Evolutionary conservation across 1,284 basidiomycete genomes (phyloP), one percentile per base, ranked within the genome.

Genomic region (Puccinia coronata): DNA sequence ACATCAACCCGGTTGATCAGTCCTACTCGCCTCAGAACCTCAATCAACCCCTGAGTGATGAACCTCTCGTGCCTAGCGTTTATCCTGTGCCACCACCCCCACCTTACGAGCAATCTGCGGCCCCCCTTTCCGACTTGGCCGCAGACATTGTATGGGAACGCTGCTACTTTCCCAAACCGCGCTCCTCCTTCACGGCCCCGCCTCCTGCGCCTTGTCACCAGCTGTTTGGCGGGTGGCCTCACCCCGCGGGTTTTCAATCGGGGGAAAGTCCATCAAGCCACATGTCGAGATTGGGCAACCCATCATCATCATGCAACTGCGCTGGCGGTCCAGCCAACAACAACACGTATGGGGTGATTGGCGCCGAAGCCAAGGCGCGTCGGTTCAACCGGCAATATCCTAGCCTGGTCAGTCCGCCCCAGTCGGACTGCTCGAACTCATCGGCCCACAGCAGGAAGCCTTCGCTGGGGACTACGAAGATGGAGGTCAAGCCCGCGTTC

Each of bases 71-170:
- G 16, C 77, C 77, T 6, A 80, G 41, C 55, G 57, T 67, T 39
- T 80, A 80, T 47, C 77, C 77, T 0, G 77, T 80, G 1, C 77
- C 77, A 28, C 67, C 77, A 3, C 77, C 67, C 23, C 76, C 76
- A 41, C 76, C 76, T 31, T 79, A 79, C 51, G 65, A 72, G 47
- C 65, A 71, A 61, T 80, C 67, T 18, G 76, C 76, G n/a, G 76
- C 76, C 39, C 65, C 65, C 20, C 65, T 79, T 12, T 41, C 76
- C 9, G 76, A 79, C 55, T 55, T 79, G 53, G 76, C 76, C 8
- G 43, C 47, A 16, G 76, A 79, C 53, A 79, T 79, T 28, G 76
- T 79, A 6, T 79, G 76, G 76, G 76, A 79, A 23, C 43, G 77
- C 20, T 72, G 77, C n/a, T 72, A 53, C 49, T 65, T 23, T 23